These are phyloP conservation scores for Oidiodendron maius DNA, from an alignment of 495 filamentous ascomycete species.

Conservation along the genomic window DNA sequence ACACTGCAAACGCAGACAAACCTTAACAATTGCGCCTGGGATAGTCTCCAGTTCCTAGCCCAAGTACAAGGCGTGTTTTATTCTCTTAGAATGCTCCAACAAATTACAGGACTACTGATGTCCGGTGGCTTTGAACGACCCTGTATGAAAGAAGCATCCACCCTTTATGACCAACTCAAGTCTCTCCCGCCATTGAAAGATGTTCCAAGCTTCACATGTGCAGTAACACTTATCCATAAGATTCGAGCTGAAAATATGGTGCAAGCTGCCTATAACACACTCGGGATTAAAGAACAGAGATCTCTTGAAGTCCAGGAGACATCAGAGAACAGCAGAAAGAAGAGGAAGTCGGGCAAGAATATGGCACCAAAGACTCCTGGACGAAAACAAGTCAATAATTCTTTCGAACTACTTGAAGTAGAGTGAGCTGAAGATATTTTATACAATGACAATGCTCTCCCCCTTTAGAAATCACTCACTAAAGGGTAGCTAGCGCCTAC, in stretches of 20 bases:
- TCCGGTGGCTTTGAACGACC: too few relatives aligned
- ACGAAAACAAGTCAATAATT: constrained; percentile 2
- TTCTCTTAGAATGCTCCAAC: constrained; percentile 58
- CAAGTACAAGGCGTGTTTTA: constrained; percentile 59
- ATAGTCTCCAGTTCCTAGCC: constrained; percentile 55
- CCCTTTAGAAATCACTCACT: too few relatives aligned
- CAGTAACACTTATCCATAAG: not conserved
- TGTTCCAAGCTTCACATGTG: constrained; percentile 4
- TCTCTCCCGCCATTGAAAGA: constrained; percentile 12
- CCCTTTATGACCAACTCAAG: constrained; percentile 4
- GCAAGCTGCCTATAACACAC: not conserved
- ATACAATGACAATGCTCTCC: not conserved
- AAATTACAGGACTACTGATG: constrained; percentile 37
- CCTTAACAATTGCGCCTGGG: constrained; percentile 40
- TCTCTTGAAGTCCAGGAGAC: not conserved
- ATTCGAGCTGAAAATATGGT: not conserved
- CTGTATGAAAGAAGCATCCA: not conserved
- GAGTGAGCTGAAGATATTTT: constrained; percentile 4
- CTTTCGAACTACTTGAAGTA: constrained; percentile 5
- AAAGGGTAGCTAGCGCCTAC: too few relatives aligned
- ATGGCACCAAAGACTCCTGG: not conserved
- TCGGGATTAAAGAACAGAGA: constrained; percentile 1
- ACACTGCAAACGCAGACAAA: constrained; percentile 11
- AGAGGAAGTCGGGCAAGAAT: not conserved
- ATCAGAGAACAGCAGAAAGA: constrained; percentile 2